Base-by-base conservation (phyloP, 202 grass and related monocot species). In the Sporobolus alterniflorus region DNA sequence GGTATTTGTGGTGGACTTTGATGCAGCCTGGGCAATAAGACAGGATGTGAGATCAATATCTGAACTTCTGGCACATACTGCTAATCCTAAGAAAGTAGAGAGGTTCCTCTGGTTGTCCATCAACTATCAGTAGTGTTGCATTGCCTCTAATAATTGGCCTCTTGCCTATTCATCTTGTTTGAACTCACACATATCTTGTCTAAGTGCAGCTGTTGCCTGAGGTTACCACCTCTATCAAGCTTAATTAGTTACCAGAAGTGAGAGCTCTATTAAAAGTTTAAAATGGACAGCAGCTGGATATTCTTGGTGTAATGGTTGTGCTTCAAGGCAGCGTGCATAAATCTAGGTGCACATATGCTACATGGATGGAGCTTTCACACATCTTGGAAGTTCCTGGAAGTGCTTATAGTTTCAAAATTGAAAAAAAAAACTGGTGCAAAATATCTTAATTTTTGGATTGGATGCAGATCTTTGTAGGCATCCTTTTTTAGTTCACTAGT, bases 131-230 rank as follows among this genome's bases (percentile, higher is more conserved):
- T 82, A 14, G 1, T 51, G 66, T 30, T 22, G 13, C 46, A 56
- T 76, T 69, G 36, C 61, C 47, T 74, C 18, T 16, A 56, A 28
- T 13, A 17, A 74, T 81, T 14, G 42, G 39, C 20, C 68, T 64
- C 12, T 51, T 73, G 66, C 52, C 21, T 81, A 54, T 69, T 25
- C 66, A 60, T 62, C 26, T 63, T 13, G 41, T 81, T 73, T 49
- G 32, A 82, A 11, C n/a, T 64, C 43, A 66, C 9, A 0, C 44
- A 51, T 78, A 66, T 28, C 7, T 65, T 65, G 29, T 33, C 17
- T 43, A 46, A 46, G 28, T 61, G 67, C 29, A 71, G 51, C n/a
- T 71, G 28, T 71, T 46, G 36, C 42, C 11, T 36, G 6, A 28
- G 15, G 16, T 50, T 46, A 28, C 60, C 28, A 25, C 40, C 68